Conservation (phyloP, 2,329 filamentous ascomycete species). For the Alternaria arborescens region DNA sequence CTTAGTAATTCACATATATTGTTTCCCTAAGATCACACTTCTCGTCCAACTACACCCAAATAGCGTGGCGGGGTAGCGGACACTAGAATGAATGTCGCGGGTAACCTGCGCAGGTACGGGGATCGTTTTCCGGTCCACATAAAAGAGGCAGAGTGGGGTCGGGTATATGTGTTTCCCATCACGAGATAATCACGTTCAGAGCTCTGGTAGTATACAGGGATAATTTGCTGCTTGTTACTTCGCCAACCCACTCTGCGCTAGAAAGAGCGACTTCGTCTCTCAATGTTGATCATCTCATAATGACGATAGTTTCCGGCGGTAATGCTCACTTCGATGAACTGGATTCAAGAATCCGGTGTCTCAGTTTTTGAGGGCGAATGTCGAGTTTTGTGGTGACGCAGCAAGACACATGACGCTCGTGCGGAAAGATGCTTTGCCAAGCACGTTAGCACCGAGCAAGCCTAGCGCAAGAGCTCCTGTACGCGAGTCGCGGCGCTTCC, state of each 20-base stretch:
- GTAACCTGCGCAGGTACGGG: neutral
- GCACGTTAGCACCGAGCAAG: neutral
- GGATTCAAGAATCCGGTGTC: neutral
- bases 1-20: neutral
- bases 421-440: neutral
- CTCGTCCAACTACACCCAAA: neutral
- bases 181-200: neutral
- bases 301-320: neutral
- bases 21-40: neutral
- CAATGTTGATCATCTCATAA: neutral
- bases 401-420: neutral
- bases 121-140: neutral
- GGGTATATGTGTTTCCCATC: neutral
- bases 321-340: neutral
- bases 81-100: neutral
- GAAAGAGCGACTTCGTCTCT: neutral
- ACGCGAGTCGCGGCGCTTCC: neutral
- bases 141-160: neutral
- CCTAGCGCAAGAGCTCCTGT: neutral
- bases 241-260: neutral
- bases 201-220: too few species aligned
- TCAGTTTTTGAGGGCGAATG: neutral
- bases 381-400: neutral
- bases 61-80: conserved; percentile 1
- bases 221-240: neutral